These are phyloP conservation scores for Zopfia rhizophila DNA, from an alignment of 2,329 filamentous ascomycete species.

Conservation along the genomic window DNA sequence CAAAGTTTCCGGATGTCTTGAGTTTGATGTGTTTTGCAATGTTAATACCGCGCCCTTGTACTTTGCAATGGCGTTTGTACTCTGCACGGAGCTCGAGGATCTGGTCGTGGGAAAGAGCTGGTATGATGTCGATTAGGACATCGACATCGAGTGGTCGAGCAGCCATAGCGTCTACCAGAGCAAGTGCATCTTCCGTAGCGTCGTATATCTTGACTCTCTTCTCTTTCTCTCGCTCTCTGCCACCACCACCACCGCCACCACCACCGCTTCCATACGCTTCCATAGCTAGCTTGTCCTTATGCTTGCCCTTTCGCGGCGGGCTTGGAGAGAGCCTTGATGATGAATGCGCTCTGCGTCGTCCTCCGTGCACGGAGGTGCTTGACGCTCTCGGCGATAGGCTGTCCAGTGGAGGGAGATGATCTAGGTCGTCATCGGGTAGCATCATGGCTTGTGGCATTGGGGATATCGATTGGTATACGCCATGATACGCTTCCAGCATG, in stretches of 20 bases:
- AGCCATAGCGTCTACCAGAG: constrained; percentile 79
- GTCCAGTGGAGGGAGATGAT: constrained; percentile 52
- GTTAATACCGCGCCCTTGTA: constrained; percentile 82
- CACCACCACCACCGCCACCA: constrained; percentile 24
- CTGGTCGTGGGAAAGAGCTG: constrained; percentile 85
- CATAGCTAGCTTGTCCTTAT: constrained; percentile 46
- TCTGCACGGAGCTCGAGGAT: constrained; percentile 85
- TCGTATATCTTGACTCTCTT: constrained; percentile 82
- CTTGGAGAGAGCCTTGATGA: constrained; percentile 45
- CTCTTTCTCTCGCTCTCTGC: constrained; percentile 33
- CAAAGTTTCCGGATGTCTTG: constrained; percentile 80
- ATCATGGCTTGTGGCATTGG: constrained; percentile 87
- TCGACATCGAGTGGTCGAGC: constrained; percentile 71
- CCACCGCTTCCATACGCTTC: constrained; percentile 42
- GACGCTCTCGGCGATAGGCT: constrained; percentile 44
- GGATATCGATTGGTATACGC: constrained; percentile 93
- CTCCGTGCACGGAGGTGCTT: constrained; percentile 34
- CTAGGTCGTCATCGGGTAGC: constrained; percentile 65
- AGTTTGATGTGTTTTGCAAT: constrained; percentile 87
- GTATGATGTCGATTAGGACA: constrained; percentile 83
- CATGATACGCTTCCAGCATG: constrained; percentile 89
- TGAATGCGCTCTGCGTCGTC: constrained; percentile 42
- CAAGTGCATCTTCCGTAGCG: constrained; percentile 78
- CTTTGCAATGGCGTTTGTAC: constrained; percentile 91
- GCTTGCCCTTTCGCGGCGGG: constrained; percentile 33